A percentile compares a stretch with the other conserved stretches of the same genome.
Conservation (phyloP, 441 rosid species). For the Iberis amara region DNA sequence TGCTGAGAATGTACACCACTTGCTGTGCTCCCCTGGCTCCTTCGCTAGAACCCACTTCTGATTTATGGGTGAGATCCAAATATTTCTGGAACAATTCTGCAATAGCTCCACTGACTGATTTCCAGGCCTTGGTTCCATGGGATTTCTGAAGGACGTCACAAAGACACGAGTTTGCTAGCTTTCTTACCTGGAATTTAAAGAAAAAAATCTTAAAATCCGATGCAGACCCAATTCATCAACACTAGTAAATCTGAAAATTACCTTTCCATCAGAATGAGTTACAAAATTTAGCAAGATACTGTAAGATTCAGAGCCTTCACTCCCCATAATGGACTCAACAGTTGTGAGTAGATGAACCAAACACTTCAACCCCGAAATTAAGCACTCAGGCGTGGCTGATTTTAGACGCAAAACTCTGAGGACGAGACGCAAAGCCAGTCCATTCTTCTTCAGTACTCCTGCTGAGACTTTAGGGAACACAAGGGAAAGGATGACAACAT, state of each 20-base stretch:
- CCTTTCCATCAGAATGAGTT: constrained; percentile 62
- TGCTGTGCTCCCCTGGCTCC: constrained; percentile 69
- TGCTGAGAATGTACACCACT: constrained; percentile 57
- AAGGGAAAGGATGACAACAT: constrained; percentile 49
- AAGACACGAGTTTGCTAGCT: constrained; percentile 51
- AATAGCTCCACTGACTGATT: constrained; percentile 64
- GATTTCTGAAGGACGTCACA: constrained; percentile 58
- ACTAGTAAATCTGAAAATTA: constrained; percentile 14
- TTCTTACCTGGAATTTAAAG: constrained; percentile 52
- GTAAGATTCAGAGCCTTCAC: constrained; percentile 42
- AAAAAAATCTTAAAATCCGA: constrained; percentile 9
- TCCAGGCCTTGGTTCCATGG: constrained; percentile 43
- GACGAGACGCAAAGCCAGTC: constrained; percentile 40
- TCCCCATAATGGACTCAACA: constrained; percentile 42
- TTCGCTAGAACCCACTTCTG: constrained; percentile 42
- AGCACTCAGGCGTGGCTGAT: constrained; percentile 42
- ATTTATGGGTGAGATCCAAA: constrained; percentile 68
- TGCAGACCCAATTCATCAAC: constrained; percentile 2
- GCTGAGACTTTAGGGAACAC: constrained; percentile 46
- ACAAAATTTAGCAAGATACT: constrained; percentile 39
- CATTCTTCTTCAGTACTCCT: constrained; percentile 45
- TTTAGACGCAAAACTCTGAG: constrained; percentile 39
- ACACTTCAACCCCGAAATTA: constrained; percentile 57
- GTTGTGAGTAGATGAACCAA: constrained; percentile 44
- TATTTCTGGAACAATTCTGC: constrained; percentile 52